A percentile compares a stretch with the other conserved stretches of the same genome.
Conservation (phyloP, 2,329 filamentous ascomycete genomes). For the Colletotrichum scovillei region DNA sequence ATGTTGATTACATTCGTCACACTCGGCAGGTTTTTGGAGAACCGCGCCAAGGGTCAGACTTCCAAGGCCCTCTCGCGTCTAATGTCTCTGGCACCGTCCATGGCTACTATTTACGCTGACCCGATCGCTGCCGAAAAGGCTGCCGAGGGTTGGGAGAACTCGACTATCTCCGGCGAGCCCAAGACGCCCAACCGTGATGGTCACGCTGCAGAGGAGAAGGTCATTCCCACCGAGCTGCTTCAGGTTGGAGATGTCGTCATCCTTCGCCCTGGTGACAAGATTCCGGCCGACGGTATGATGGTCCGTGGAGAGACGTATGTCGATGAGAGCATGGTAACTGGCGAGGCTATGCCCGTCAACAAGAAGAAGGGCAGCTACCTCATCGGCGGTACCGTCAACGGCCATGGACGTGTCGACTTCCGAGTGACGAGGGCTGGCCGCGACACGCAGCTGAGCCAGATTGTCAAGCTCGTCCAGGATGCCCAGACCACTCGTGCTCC, state of each 20-base stretch:
- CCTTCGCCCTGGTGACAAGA: slow-evolving; percentile 93
- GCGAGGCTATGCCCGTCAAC: slow-evolving; percentile 93
- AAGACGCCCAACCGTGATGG: slow-evolving; percentile 61
- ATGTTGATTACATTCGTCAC: slow-evolving; percentile 98
- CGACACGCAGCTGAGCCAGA: slow-evolving; percentile 97
- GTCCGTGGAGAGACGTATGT: slow-evolving; percentile 92
- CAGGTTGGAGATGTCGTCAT: slow-evolving; percentile 95
- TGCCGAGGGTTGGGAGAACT: slow-evolving; percentile 78
- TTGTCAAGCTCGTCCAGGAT: slow-evolving; percentile 97
- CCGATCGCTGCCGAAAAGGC: slow-evolving; percentile 93
- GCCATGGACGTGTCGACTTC: slow-evolving; percentile 90
- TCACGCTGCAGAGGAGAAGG: slow-evolving; percentile 80
- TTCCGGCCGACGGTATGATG: slow-evolving; percentile 90
- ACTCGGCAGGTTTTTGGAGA: slow-evolving; percentile 91
- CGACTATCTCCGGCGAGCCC: slow-evolving; percentile 51
- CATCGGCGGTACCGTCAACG: slow-evolving; percentile 96
- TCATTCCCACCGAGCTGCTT: slow-evolving; percentile 93
- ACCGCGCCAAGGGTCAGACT: slow-evolving; percentile 94
- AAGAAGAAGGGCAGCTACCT: slow-evolving; percentile 84
- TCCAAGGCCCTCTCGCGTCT: slow-evolving; percentile 92
- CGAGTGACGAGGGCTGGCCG: slow-evolving; percentile 91
- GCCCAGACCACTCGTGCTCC: slow-evolving; percentile 94
- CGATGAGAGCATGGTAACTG: slow-evolving; percentile 98
- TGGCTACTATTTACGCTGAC: slow-evolving; percentile 96
- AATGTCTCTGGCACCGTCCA: slow-evolving; percentile 96